A percentile compares a stretch with the other conserved stretches of the same genome.
These are phyloP conservation scores for Allium sativum DNA, from an alignment of 106 monocot genomes.

Conservation along the genomic window DNA sequence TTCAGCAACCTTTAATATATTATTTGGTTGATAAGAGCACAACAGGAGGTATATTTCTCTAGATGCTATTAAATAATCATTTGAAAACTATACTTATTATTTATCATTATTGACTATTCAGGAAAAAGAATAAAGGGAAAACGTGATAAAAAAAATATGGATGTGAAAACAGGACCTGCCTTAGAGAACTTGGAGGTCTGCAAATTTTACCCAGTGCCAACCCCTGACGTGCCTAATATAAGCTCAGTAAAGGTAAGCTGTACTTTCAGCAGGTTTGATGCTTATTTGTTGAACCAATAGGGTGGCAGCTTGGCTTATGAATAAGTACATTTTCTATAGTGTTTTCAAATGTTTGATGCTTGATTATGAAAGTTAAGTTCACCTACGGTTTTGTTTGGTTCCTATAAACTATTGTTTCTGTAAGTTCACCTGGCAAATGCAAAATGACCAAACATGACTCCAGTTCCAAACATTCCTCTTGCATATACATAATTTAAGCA, in stretches of 20 bases:
- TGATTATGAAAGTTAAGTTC: background rate
- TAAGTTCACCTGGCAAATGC: too few species aligned
- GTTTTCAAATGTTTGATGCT: background rate
- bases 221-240: constrained; percentile 68
- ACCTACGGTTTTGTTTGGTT: background rate
- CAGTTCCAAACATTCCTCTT: too few species aligned
- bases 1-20: too few species aligned
- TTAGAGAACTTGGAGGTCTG: constrained; percentile 77
- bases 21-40: too few species aligned
- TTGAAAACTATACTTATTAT: background rate
- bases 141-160: constrained; percentile 79
- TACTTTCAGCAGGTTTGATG: too few species aligned
- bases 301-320: background rate
- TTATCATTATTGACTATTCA: constrained; percentile 8
- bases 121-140: constrained; percentile 73
- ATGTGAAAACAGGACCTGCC: constrained; percentile 49
- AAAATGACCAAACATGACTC: too few species aligned
- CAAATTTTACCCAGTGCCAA: constrained; percentile 84
- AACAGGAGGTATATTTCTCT: constrained; percentile 37
- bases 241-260: constrained; percentile 60
- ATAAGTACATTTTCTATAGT: background rate
- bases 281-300: too few species aligned
- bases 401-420: too few species aligned
- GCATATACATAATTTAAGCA: too few species aligned
- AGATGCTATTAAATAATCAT: background rate